Evolutionary conservation across 768 basidiomycete species (phyloP), one percentile per base, ranked within the genome.

Genomic region (Suillus placidus): DNA sequence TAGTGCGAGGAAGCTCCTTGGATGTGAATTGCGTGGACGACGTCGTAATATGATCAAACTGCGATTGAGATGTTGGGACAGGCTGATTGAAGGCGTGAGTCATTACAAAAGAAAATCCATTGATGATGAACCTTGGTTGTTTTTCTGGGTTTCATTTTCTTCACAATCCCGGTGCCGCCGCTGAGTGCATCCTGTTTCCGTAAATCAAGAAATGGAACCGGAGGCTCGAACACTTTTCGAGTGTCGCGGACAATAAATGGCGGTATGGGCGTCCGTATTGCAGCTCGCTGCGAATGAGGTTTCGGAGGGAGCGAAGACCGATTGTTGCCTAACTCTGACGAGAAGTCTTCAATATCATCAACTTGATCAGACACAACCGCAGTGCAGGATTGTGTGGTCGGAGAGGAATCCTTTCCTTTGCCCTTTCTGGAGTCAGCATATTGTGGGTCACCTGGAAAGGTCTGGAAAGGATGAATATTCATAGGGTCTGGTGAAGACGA

Each of bases 11-110:
- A 63, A 43, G 34, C 18, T 8, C 30, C 10, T 37, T 8, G 34
- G 37, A 60, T 37, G 61, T 63, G 63, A 78, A 68, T 23, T 67
- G 63, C 37, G 76, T 74, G 2, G 76, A 74, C 18, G 74, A 78
- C 12, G 72, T 77, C 47, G 68, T 71, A 14, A 78, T 51, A 14
- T 6, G 52, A 64, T 78, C 77, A n/a, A 37, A 30, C 0, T 40
- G 45, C 9, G 4, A n/a, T 34, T n/a, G 54, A 55, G 54, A 43
- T 5, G 32, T 34, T 14, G 57, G n/a, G 42, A 18, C 23, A 30
- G 43, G 20, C 64, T 65, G 32, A 18, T 43, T 30, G 26, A 52
- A 12, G 23, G 23, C 18, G 38, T 54, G 20, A 63, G 47, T 64
- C 18, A 7, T 40, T 20, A 32, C 35, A 40, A 60, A 42, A 32